Conservation (phyloP, 768 basidiomycete species). For the Phaeolepiota aurea region DNA sequence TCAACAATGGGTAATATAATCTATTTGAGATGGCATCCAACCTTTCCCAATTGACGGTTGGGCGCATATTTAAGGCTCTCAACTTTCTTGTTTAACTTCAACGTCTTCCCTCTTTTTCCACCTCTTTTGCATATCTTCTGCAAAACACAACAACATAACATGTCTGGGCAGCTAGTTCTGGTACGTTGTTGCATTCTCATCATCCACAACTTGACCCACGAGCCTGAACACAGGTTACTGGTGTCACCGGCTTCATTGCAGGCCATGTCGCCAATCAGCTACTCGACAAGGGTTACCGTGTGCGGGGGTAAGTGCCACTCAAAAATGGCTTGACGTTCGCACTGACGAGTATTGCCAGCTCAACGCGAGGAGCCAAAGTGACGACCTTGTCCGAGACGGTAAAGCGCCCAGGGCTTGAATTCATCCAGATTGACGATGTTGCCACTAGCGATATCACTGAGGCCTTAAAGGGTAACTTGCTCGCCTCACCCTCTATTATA, state of each 20-base stretch:
- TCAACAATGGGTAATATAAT: no score
- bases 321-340: neutral
- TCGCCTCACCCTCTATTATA: neutral
- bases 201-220: neutral
- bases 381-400: constrained; percentile 12
- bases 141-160: constrained; percentile 7
- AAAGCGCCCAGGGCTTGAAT: constrained; percentile 20
- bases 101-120: neutral
- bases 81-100: no score
- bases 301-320: constrained; percentile 23
- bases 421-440: constrained; percentile 21
- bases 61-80: no score
- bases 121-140: neutral
- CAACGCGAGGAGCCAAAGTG: constrained; percentile 22
- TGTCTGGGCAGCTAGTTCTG: constrained; percentile 4
- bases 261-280: constrained; percentile 26
- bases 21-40: no score
- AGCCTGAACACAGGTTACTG: constrained; percentile 26
- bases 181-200: neutral
- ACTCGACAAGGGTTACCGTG: constrained; percentile 26
- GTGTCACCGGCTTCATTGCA: constrained; percentile 30
- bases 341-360: constrained; percentile 11
- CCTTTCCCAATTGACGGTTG: no score
- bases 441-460: constrained; percentile 32
- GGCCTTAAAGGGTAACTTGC: constrained; percentile 28